Evolutionary conservation across 371 early-diverging fungal species (phyloP).

Genomic region (Sporodiniella umbellata): DNA sequence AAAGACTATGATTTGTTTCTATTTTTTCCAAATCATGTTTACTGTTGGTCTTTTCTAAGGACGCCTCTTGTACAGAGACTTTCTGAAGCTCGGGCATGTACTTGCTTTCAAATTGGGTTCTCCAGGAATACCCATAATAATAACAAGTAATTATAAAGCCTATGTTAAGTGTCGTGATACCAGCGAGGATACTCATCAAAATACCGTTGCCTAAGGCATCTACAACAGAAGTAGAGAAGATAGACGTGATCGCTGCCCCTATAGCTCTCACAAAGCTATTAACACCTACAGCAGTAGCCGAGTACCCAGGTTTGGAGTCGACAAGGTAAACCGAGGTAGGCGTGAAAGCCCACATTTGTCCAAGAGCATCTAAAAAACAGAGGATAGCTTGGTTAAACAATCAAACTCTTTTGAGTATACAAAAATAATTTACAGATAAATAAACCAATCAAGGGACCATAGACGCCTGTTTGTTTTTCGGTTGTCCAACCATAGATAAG

Average conservation of each 20-base stretch:
- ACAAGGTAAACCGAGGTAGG: constrained; percentile 52
- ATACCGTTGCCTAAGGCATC: constrained; percentile 25
- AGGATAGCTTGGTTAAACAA: neutral
- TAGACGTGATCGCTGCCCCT: constrained; percentile 33
- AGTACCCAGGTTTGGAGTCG: constrained; percentile 50
- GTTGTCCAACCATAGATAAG: constrained; percentile 55
- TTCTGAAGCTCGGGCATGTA: constrained; percentile 10
- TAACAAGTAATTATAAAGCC: constrained; percentile 20
- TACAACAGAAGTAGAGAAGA: constrained; percentile 22
- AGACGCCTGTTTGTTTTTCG: constrained; percentile 29
- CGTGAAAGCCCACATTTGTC: constrained; percentile 35
- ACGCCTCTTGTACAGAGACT: neutral
- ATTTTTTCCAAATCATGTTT: neutral
- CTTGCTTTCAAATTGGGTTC: constrained; percentile 19
- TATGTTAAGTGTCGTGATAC: constrained; percentile 18
- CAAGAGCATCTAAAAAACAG: constrained; percentile 21
- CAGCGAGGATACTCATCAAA: constrained; percentile 25
- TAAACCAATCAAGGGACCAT: constrained; percentile 49
- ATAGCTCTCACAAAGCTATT: constrained; percentile 47
- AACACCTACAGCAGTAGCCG: constrained; percentile 54
- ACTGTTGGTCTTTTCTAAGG: neutral
- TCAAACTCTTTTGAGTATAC: constrained; percentile 29
- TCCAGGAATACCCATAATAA: constrained; percentile 21
- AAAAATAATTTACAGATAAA: constrained; percentile 53
- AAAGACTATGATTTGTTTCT: neutral